phyloP scores from a whole-genome alignment of 768 basidiomycete species.

The Russula earlei region DNA sequence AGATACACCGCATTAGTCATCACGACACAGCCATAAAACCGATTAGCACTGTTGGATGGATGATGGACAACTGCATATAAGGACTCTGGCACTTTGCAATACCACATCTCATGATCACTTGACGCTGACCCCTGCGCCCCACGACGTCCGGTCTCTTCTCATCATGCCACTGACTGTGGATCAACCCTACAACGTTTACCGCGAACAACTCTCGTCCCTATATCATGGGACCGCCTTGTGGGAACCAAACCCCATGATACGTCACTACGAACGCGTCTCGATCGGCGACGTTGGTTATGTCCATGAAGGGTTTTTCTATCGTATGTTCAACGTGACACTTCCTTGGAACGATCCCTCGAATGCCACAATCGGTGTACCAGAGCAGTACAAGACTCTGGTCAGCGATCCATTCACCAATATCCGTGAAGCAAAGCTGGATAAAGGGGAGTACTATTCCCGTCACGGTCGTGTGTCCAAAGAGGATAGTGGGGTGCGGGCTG shows the following conservation, averaged over 20 bases:
- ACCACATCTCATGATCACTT: too few species aligned
- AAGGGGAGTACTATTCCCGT: background rate
- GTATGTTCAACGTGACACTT: slow-evolving; percentile 15
- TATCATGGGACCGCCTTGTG: slow-evolving; percentile 11
- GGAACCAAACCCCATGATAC: slow-evolving; percentile 12
- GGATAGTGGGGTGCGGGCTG: too few species aligned
- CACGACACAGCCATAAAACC: too few species aligned
- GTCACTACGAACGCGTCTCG: slow-evolving; percentile 8
- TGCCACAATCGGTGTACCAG: background rate
- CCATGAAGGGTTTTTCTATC: slow-evolving; percentile 10
- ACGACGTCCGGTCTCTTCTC: too few species aligned
- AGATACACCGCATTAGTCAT: too few species aligned
- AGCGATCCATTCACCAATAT: background rate
- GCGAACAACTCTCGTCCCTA: slow-evolving; percentile 2
- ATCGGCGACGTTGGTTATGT: slow-evolving; percentile 20
- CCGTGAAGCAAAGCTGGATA: background rate
- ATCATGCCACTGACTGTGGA: background rate
- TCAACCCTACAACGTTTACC: slow-evolving; percentile 2
- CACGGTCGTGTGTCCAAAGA: slow-evolving; percentile 41
- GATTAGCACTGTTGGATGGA: too few species aligned
- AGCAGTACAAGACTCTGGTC: background rate
- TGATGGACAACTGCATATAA: too few species aligned
- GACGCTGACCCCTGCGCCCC: too few species aligned
- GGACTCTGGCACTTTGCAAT: too few species aligned
- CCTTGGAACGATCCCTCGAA: background rate